A percentile compares a stretch with the other conserved stretches of the same genome.
Evolutionary conservation across 2,329 filamentous ascomycete species (phyloP).

Genomic region (Apiospora hydei): DNA sequence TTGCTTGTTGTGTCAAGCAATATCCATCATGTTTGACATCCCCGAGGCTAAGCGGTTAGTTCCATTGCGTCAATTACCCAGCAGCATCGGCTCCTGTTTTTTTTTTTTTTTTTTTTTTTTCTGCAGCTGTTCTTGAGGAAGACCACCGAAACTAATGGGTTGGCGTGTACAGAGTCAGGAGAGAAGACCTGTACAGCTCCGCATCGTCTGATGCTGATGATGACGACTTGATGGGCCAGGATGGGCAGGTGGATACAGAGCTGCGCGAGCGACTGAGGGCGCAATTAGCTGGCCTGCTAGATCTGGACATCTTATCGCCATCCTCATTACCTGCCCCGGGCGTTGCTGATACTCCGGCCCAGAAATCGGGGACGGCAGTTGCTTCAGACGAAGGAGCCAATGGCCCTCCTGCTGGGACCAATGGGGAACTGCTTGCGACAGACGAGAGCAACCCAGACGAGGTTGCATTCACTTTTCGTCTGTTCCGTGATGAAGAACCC

Average conservation of each 20-base stretch:
- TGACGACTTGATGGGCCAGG: slow-evolving; percentile 39
- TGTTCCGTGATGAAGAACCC: slow-evolving; percentile 59
- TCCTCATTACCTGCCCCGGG: slow-evolving; percentile 9
- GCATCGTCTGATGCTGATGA: slow-evolving; percentile 31
- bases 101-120: not conserved
- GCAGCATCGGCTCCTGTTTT: not conserved
- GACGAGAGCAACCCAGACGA: slow-evolving; percentile 37
- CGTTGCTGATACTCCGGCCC: not conserved
- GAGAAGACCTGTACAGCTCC: slow-evolving; percentile 57
- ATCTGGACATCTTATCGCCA: slow-evolving; percentile 43
- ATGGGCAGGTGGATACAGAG: slow-evolving; percentile 46
- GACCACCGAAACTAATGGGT: slow-evolving; percentile 27
- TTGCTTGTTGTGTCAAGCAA: slow-evolving; percentile 11
- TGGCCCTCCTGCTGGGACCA: slow-evolving; percentile 22
- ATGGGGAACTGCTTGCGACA: slow-evolving; percentile 28
- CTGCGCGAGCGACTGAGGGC: slow-evolving; percentile 55
- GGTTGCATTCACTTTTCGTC: slow-evolving; percentile 62
- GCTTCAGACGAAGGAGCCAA: slow-evolving; percentile 8
- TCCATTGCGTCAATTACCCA: slow-evolving; percentile 23
- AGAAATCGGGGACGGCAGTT: slow-evolving; percentile 21
- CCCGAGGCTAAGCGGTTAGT: slow-evolving; percentile 60
- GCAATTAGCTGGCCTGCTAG: slow-evolving; percentile 55
- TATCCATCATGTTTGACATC: slow-evolving; percentile 56
- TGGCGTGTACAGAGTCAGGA: slow-evolving; percentile 54
- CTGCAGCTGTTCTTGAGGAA: not conserved